These are phyloP conservation scores for Dipteronia sinensis DNA, from an alignment of 345 rosid species.

Conservation along the genomic window DNA sequence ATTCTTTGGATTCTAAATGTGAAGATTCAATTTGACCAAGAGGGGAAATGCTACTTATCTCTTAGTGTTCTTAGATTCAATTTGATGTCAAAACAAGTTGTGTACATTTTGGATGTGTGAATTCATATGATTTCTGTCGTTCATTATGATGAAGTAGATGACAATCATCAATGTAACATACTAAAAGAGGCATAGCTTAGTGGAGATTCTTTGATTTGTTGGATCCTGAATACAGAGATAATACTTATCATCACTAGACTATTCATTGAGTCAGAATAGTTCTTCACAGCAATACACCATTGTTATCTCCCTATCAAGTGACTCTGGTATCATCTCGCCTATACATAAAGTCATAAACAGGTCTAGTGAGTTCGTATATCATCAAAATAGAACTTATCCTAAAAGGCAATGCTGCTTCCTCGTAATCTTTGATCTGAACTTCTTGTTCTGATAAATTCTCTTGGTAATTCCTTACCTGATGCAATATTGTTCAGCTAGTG, in stretches of 20 bases:
- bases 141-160: too few species aligned
- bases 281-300: neutral
- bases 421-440: neutral
- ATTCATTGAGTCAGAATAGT: too few species aligned
- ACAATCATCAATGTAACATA: neutral
- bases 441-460: neutral
- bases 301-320: neutral
- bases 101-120: too few species aligned
- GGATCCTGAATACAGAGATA: neutral
- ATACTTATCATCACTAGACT: neutral
- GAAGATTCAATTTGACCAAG: too few species aligned
- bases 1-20: too few species aligned
- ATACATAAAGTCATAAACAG: too few species aligned
- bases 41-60: too few species aligned
- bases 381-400: neutral
- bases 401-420: neutral
- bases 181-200: neutral
- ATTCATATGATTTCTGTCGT: too few species aligned
- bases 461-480: neutral
- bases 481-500: slow-evolving; percentile 1
- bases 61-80: too few species aligned
- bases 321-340: neutral
- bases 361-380: too few species aligned
- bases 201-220: neutral
- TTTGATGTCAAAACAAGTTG: too few species aligned